A percentile compares a stretch with the other conserved stretches of the same genome.
phyloP scores from a whole-genome alignment of 768 basidiomycete species.

The Saitozyma podzolica region DNA sequence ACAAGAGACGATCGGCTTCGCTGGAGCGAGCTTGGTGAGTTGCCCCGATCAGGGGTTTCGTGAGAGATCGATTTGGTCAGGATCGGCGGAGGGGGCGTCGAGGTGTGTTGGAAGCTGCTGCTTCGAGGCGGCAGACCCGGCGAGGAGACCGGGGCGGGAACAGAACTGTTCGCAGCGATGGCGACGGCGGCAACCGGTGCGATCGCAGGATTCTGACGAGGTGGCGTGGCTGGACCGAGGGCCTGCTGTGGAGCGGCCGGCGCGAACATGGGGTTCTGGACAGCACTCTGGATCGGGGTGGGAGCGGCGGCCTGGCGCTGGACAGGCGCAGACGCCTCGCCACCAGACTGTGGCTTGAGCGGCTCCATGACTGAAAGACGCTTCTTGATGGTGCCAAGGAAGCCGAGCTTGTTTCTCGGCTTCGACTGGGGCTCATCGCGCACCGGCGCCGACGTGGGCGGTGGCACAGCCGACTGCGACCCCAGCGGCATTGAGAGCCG shows the following conservation, averaged over 20 bases:
- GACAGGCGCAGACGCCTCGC: not conserved
- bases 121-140: not conserved
- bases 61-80: not conserved
- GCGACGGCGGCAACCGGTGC: not conserved
- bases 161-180: not conserved
- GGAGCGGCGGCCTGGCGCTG: not conserved
- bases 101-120: not conserved
- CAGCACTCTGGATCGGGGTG: not conserved
- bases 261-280: not conserved
- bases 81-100: not conserved
- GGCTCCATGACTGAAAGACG: slow-evolving; percentile 12
- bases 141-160: not conserved
- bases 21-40: not conserved
- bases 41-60: not conserved
- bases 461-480: not conserved
- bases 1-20: not conserved
- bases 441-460: not conserved
- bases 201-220: not conserved
- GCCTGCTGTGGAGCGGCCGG: not conserved
- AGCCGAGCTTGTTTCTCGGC: slow-evolving; percentile 9
- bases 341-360: not conserved
- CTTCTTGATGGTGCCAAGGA: slow-evolving; percentile 15
- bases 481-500: slow-evolving; percentile 2
- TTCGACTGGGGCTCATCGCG: not conserved
- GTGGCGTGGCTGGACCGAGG: not conserved